Base-by-base conservation (phyloP, 1,139 yeast species). In the Saccharomyces pastorianus region DNA sequence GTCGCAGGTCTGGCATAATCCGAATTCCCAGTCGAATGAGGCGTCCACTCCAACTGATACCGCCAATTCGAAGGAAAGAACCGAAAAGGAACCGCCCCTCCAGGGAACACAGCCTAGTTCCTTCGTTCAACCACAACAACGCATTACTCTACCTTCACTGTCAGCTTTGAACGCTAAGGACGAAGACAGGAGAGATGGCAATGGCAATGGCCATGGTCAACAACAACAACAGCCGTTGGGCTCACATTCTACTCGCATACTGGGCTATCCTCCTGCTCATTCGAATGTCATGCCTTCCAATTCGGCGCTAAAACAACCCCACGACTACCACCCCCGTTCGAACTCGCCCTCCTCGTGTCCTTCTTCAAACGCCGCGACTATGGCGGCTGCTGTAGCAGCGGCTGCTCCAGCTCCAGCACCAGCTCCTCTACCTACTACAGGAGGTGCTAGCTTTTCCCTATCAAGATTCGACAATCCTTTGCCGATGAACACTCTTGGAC, bases 401-500 rank as follows among this genome's bases (percentile, higher is more conserved):
- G 20, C 20, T 2, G 20, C 20, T 2, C 20, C 3, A 7, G 42
- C 34, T 5, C 23, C 42, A 0, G 42, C 42, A 0, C 13, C 13
- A 1, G 42, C 42, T 34, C 42, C 42, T 34, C 42, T 34, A 6
- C 23, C 42, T 34, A 34, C 42, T 7, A 9, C 42, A 8, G 42
- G 42, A 34, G 42, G 42, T n/a, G 42, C 42, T 8, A 34, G 42
- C 42, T 34, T 48, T 25, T 64, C 68, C 2, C 61, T 61, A 20
- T 67, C 66, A 20, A 66, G 67, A 55, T 61, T 56, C 55, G 69
- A 61, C 63, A 67, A 65, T 48, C 70, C 70, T 6, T 50, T 65
- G 32, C 42, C 42, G 42, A 34, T 34, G 7, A 17, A 34, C 6
- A 3, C 23, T 8, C 13, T 9, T 34, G 42, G 7, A 6, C 23